Evolutionary conservation across 192 early-diverging fungal species (phyloP).

Genomic region (Coemansia sp.): DNA sequence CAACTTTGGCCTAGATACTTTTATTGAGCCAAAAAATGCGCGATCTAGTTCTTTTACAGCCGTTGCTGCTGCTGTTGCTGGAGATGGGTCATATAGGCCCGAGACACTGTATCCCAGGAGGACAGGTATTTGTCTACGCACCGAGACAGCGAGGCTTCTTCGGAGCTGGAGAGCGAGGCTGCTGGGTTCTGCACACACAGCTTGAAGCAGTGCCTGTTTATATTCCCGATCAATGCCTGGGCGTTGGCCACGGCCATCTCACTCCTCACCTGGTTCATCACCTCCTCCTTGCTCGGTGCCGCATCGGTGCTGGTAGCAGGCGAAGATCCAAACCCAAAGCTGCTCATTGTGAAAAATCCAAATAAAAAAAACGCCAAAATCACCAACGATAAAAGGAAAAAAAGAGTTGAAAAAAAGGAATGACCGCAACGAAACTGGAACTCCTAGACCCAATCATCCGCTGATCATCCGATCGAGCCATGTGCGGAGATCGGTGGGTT

Average conservation of each 20-base stretch:
- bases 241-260: constrained; percentile 78
- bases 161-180: constrained; percentile 56
- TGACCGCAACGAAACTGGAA: too few species aligned
- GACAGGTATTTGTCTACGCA: constrained; percentile 89
- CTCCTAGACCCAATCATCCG: too few species aligned
- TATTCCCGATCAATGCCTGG: constrained; percentile 79
- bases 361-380: background rate
- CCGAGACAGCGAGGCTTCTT: constrained; percentile 70
- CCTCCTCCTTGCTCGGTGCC: constrained; percentile 57
- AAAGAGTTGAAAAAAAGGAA: background rate
- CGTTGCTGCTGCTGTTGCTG: constrained; percentile 54
- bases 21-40: background rate
- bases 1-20: constrained; percentile 30
- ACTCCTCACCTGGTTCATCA: constrained; percentile 75
- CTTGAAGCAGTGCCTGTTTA: constrained; percentile 84
- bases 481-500: too few species aligned
- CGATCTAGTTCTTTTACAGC: background rate
- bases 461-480: too few species aligned
- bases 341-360: constrained; percentile 7
- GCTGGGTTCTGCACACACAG: constrained; percentile 77
- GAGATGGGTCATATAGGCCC: constrained; percentile 65
- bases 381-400: too few species aligned
- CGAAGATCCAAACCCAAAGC: background rate
- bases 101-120: constrained; percentile 77
- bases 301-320: background rate